Evolutionary conservation across 139 green algal genomes (phyloP), one percentile per base, ranked within the genome.

Genomic region (Axilococcus clingmanii): DNA sequence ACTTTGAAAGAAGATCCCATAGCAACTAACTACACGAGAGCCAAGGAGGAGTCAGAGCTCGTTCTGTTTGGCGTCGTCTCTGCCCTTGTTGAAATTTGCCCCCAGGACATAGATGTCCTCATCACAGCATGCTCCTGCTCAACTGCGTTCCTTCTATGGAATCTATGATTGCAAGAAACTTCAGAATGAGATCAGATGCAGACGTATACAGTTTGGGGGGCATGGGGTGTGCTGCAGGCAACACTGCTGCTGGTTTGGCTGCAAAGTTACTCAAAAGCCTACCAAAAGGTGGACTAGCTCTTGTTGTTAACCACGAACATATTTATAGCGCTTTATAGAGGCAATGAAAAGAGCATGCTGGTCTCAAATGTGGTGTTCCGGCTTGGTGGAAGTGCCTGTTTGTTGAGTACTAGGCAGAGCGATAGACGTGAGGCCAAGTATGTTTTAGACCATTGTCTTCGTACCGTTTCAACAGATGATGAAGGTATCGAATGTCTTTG

Each of bases 221-320:
- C 36, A 42, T 42, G 36, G 36, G 36, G 36, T 42, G 36, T 12
- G n/a, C 36, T n/a, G 19, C 36, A 12, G 36, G 36, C 1, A n/a
- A 23, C 36, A n/a, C 19, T 16, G 36, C 17, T 23, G 19, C 19
- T 16, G 36, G 19, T n/a, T 42, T 16, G n/a, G 36, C 36, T 0
- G 19, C n/a, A 3, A 42, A 42, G 36, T n/a, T 42, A 16, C 36
- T 42, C 17, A 42, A n/a, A n/a, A 12, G 36, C 7, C n/a, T 16
- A n/a, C 7, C n/a, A 12, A 9, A n/a, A 16, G 17, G 17, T 42
- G 36, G 36, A 2, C n/a, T n/a, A 42, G n/a, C 17, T n/a, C 7
- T 42, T 16, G 36, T 42, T n/a, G 19, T 42, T n/a, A 42, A 16
- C 36, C 36, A 42, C 36, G 36, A 42, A n/a, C n/a, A 42, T 42